phyloP scores from a whole-genome alignment of 768 basidiomycete genomes.

The Lactifluus hygrophoroides region DNA sequence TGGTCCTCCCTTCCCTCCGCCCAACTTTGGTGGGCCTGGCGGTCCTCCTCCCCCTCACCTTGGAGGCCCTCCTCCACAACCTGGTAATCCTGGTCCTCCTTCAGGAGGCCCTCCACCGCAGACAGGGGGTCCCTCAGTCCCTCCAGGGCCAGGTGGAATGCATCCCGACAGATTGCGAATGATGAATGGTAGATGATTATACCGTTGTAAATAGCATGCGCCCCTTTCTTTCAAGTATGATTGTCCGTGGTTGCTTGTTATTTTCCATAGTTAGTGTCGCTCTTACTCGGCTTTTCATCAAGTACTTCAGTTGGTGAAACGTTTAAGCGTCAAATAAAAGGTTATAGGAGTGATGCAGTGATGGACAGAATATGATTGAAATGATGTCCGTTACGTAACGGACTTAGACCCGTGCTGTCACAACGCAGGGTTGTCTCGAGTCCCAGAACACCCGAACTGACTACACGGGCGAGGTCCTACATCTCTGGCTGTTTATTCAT shows the following conservation, averaged over 20 bases:
- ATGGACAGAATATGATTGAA: too few relatives aligned
- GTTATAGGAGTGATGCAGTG: too few relatives aligned
- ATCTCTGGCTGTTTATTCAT: not conserved
- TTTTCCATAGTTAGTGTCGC: not conserved
- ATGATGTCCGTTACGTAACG: conserved; percentile 11
- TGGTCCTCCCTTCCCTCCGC: conserved; percentile 29
- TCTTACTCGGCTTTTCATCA: not conserved
- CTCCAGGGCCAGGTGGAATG: conserved; percentile 53
- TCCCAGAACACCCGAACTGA: not conserved
- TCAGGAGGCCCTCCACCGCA: not conserved
- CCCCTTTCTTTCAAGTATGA: not conserved
- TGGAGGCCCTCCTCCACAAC: conserved; percentile 21
- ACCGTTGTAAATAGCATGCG: not conserved
- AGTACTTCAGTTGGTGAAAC: not conserved
- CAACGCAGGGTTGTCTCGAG: not conserved
- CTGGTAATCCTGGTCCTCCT: conserved; percentile 6
- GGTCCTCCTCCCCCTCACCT: conserved; percentile 13
- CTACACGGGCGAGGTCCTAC: conserved; percentile 5
- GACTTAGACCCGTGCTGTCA: not conserved
- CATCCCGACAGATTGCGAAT: conserved; percentile 80
- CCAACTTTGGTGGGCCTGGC: conserved; percentile 28
- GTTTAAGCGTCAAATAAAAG: not conserved
- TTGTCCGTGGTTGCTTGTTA: not conserved
- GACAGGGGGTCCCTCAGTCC: conserved; percentile 5
- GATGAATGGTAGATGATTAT: conserved; percentile 37